Evolutionary conservation across 192 early-diverging fungal species (phyloP), one percentile per base, ranked within the genome.

Genomic region (Helicostylum pulchrum): DNA sequence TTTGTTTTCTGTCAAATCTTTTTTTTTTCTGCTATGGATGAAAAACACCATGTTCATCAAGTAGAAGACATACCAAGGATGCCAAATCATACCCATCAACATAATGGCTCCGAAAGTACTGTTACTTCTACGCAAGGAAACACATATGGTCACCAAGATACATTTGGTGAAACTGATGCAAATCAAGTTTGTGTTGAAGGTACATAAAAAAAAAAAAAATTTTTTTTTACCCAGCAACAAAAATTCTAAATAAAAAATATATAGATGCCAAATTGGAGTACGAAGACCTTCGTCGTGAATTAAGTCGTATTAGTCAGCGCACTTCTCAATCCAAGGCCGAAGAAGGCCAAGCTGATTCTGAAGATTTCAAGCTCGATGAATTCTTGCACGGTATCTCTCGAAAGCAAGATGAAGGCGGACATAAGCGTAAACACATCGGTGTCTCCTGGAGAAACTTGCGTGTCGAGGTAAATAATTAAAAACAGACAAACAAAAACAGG

Each of bases 381-480:
- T 73, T 73, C 30, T n/a, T 73, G 17, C 53, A 61, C 15, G 49
- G 55, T 60, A 42, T 73, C 11, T 61, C 42, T 7, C 39, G 44
- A 7, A 48, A 63, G 5, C 39, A 48, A 43, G 15, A 15, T n/a
- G 62, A 45, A 21, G 59, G 36, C 7, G 72, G 59, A 15, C 51
- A 58, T 7, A 71, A 82, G 49, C 66, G 44, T 11, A 74, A 69
- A 21, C 52, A 61, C 30, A 39, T 74, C 12, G 72, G 72, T 31
- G 64, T 74, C 2, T 47, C 49, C 32, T 74, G 72, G 72, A 64
- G 54, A 46, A 62, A 74, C 52, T 47, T 74, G 43, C 53, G 48
- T 49, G 72, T 74, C 9, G 54, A 69, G 57, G 57, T 48, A 45
- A 12, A 21, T 36, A 36, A 47, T 8, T 7, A 11, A 47, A 47